Percentiles rank a stretch among this genome's conserved stretches.
These are phyloP conservation scores for Ceratobasidium sp. DNA, from an alignment of 1,284 basidiomycete species.

Conservation along the genomic window DNA sequence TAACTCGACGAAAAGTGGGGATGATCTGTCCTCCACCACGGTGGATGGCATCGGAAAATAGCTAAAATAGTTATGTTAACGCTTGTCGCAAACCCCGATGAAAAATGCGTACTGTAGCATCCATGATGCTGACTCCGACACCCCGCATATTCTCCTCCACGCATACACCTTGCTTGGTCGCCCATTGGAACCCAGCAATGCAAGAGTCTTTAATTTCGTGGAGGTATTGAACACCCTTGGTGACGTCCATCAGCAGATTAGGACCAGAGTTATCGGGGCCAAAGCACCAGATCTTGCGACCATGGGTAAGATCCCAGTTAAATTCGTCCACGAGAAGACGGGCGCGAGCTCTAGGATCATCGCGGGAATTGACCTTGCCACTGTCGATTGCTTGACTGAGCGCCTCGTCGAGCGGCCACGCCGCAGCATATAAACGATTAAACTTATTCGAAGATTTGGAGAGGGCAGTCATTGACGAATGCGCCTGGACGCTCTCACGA, in stretches of 20 bases:
- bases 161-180: constrained; percentile 92
- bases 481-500: constrained; percentile 96
- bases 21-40: constrained; percentile 93
- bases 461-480: constrained; percentile 95
- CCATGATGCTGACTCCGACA: constrained; percentile 95
- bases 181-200: constrained; percentile 99
- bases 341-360: constrained; percentile 98
- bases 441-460: constrained; percentile 99
- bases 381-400: constrained; percentile 93
- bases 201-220: constrained; percentile 99
- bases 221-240: constrained; percentile 98
- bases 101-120: constrained; percentile 83
- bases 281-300: constrained; percentile 99
- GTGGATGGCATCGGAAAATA: constrained; percentile 99
- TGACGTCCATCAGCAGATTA: constrained; percentile 97
- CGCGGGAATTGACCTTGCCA: constrained; percentile 90
- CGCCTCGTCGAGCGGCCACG: constrained; percentile 94
- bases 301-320: constrained; percentile 99
- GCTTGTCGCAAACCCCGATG: neutral
- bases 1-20: constrained; percentile 84
- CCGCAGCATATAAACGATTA: constrained; percentile 97
- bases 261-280: constrained; percentile 98
- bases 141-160: constrained; percentile 99
- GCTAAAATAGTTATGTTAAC: constrained; percentile 62
- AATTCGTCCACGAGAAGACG: constrained; percentile 96